Evolutionary conservation across 169 alveolate genomes (phyloP).

Genomic region (Plasmodium vivax): DNA sequence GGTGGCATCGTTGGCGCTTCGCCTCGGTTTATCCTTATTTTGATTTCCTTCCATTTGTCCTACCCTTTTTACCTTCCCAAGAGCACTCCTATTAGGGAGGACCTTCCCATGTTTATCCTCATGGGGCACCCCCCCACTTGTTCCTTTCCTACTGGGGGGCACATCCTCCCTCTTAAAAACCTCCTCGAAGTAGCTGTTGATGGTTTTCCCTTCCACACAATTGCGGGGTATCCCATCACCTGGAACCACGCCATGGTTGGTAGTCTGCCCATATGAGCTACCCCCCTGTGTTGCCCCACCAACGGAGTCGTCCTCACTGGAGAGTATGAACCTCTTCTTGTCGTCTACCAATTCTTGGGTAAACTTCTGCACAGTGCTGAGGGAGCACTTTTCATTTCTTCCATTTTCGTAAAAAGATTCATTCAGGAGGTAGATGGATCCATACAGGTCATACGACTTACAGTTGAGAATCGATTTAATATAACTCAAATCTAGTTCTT

Average conservation of each 20-base stretch:
- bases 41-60: neutral
- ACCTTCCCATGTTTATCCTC: neutral
- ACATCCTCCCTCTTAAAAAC: conserved; percentile 9
- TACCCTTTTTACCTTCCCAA: neutral
- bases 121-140: neutral
- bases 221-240: neutral
- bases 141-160: neutral
- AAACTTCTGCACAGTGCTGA: conserved; percentile 25
- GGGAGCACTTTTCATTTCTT: conserved; percentile 21
- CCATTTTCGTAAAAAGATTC: conserved; percentile 36
- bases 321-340: neutral
- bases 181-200: conserved; percentile 4
- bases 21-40: neutral
- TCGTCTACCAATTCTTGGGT: conserved; percentile 39
- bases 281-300: neutral
- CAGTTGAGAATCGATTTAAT: conserved; percentile 44
- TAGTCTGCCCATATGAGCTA: neutral
- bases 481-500: conserved; percentile 41
- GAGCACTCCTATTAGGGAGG: neutral
- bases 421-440: conserved; percentile 44
- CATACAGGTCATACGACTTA: conserved; percentile 23
- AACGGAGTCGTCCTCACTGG: neutral
- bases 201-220: neutral
- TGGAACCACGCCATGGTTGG: neutral
- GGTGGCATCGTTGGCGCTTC: neutral